A percentile compares a stretch with the other conserved stretches of the same genome.
Evolutionary conservation across 1,139 yeast species (phyloP).

Genomic region (Yamadazyma buinensis): DNA sequence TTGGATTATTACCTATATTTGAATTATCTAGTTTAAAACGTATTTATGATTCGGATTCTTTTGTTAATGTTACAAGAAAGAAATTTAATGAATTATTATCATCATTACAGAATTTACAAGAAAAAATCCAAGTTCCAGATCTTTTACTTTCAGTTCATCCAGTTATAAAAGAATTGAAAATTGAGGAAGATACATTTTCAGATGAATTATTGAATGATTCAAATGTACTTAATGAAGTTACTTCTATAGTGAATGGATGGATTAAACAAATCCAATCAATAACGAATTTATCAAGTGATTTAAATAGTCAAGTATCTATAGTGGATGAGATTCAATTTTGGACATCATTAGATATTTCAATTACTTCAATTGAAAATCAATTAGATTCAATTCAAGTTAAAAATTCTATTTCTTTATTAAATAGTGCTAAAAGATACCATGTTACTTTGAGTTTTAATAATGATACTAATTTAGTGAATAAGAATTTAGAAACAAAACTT

Average conservation of each 20-base stretch:
- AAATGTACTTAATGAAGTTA: constrained; percentile 59
- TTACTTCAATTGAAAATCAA: constrained; percentile 57
- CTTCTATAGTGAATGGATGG: constrained; percentile 71
- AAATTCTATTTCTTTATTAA: constrained; percentile 59
- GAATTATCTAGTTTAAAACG: constrained; percentile 19
- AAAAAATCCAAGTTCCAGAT: constrained; percentile 67
- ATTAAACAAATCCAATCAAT: constrained; percentile 58
- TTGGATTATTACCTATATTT: constrained; percentile 39
- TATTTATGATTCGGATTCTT: constrained; percentile 7
- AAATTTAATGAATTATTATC: constrained; percentile 67
- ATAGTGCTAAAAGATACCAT: constrained; percentile 74
- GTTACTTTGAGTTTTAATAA: constrained; percentile 69
- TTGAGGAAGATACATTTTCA: constrained; percentile 20
- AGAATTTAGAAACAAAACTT: constrained; percentile 47
- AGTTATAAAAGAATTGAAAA: constrained; percentile 30
- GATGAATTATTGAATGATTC: constrained; percentile 43
- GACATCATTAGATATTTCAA: constrained; percentile 66
- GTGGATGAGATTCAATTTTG: constrained; percentile 76
- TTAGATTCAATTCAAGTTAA: constrained; percentile 50
- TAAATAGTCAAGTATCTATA: constrained; percentile 26
- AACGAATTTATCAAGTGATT: constrained; percentile 34
- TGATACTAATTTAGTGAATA: constrained; percentile 66
- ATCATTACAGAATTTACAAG: constrained; percentile 67
- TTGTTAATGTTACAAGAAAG: constrained; percentile 45
- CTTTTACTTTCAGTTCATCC: constrained; percentile 54